phyloP scores from a whole-genome alignment of 1,139 yeast species.

The Geotrichum klebahnii region DNA sequence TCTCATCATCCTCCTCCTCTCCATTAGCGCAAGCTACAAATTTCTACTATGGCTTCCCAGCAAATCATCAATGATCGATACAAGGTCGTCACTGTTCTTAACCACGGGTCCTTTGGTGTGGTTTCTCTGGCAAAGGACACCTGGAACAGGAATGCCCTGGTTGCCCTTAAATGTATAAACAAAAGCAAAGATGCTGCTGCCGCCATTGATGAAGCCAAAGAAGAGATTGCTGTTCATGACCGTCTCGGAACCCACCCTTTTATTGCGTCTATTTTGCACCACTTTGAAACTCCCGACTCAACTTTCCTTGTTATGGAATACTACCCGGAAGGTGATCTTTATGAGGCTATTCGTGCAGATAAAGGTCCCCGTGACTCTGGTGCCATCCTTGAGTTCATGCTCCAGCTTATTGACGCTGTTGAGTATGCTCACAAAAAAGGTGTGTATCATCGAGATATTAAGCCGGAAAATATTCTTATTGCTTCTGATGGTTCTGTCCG shows the following conservation, averaged over 20 bases:
- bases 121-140: slow-evolving; percentile 83
- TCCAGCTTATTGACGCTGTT: slow-evolving; percentile 73
- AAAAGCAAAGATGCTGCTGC: slow-evolving; percentile 26
- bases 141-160: slow-evolving; percentile 48
- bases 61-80: slow-evolving; percentile 53
- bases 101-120: slow-evolving; percentile 91
- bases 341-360: slow-evolving; percentile 83
- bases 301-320: slow-evolving; percentile 74
- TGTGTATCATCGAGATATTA: slow-evolving; percentile 82
- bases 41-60: slow-evolving; percentile 9
- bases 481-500: slow-evolving; percentile 65
- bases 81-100: slow-evolving; percentile 66
- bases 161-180: slow-evolving; percentile 78
- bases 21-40: slow-evolving; percentile 5
- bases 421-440: slow-evolving; percentile 68
- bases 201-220: slow-evolving; percentile 56
- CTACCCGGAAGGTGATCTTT: slow-evolving; percentile 86
- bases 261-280: slow-evolving; percentile 66
- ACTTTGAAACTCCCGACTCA: slow-evolving; percentile 55
- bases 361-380: slow-evolving; percentile 52
- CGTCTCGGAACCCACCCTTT: slow-evolving; percentile 56
- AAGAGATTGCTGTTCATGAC: slow-evolving; percentile 71
- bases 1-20: no score
- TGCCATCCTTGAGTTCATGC: slow-evolving; percentile 65
- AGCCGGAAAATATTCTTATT: slow-evolving; percentile 82